Conservation (phyloP, 1,284 basidiomycete genomes). For the Gymnopus androsaceus region DNA sequence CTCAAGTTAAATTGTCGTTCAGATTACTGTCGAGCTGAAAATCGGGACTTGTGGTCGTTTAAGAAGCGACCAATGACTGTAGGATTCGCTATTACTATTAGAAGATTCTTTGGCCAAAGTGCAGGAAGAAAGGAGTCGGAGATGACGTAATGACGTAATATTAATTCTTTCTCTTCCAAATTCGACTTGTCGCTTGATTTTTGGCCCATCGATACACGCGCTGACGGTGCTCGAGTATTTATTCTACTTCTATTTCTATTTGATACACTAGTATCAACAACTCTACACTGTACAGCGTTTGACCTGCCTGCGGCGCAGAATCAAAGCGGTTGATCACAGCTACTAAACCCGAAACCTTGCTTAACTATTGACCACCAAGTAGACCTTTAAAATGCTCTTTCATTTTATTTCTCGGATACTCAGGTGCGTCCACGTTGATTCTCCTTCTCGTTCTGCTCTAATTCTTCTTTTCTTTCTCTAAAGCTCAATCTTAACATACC, state of each 20-base stretch:
- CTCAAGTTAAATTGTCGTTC: too few relatives aligned
- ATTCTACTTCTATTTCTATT: not conserved
- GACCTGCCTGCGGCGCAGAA: too few relatives aligned
- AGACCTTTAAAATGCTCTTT: slow-evolving; percentile 44
- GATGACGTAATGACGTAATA: not conserved
- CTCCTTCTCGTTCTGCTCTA: not conserved
- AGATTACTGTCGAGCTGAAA: too few relatives aligned
- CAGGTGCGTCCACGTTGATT: slow-evolving; percentile 28
- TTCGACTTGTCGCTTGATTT: not conserved
- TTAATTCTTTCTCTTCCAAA: not conserved
- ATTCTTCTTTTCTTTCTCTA: not conserved
- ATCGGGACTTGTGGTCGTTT: too few relatives aligned
- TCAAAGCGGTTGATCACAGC: not conserved
- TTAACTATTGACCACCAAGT: not conserved
- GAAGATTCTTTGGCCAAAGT: too few relatives aligned
- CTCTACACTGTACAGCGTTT: not conserved
- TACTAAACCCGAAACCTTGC: not conserved
- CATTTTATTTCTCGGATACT: slow-evolving; percentile 47
- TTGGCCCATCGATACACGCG: slow-evolving; percentile 8
- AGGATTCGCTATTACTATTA: too few relatives aligned
- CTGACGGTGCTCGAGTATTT: not conserved
- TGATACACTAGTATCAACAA: not conserved
- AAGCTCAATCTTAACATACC: slow-evolving; percentile 69
- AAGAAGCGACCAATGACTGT: too few relatives aligned
- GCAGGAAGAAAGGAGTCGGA: not conserved